phyloP scores from a whole-genome alignment of 768 basidiomycete species.

The Austroboletus eburneus region DNA sequence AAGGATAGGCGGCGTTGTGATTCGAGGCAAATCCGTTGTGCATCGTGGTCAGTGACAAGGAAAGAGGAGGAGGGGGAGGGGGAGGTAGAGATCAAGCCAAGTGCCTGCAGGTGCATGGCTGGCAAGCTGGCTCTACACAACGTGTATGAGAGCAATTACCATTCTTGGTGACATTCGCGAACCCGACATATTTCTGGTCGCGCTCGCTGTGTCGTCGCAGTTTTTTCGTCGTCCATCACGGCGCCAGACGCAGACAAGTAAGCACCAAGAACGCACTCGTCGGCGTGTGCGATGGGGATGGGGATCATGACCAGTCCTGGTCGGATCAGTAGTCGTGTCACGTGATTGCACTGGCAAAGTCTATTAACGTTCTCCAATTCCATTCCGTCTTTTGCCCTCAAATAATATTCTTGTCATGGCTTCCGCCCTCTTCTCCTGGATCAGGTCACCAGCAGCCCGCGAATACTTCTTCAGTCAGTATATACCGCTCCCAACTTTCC shows the following conservation, averaged over 20 bases:
- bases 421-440: slow-evolving; percentile 83
- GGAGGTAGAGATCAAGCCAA: slow-evolving; percentile 7
- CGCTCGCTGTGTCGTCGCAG: background rate
- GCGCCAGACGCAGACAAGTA: background rate
- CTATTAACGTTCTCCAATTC: no score
- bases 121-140: slow-evolving; percentile 17
- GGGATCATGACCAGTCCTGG: no score
- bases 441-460: slow-evolving; percentile 85
- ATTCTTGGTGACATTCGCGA: slow-evolving; percentile 31
- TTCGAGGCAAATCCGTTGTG: slow-evolving; percentile 30
- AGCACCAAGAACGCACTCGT: background rate
- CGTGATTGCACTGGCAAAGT: slow-evolving; percentile 8
- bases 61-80: background rate
- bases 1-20: slow-evolving; percentile 42
- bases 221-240: background rate
- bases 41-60: slow-evolving; percentile 19
- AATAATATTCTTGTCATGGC: slow-evolving; percentile 57
- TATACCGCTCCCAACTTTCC: background rate
- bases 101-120: slow-evolving; percentile 21
- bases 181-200: background rate
- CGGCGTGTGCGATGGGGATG: background rate
- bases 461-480: slow-evolving; percentile 93
- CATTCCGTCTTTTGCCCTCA: no score
- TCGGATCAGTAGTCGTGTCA: background rate
- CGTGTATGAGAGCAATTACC: slow-evolving; percentile 23